Percentiles rank a stretch among this genome's conserved stretches.
Conservation (phyloP, 257 asterid species). For the Agastache rugosa region DNA sequence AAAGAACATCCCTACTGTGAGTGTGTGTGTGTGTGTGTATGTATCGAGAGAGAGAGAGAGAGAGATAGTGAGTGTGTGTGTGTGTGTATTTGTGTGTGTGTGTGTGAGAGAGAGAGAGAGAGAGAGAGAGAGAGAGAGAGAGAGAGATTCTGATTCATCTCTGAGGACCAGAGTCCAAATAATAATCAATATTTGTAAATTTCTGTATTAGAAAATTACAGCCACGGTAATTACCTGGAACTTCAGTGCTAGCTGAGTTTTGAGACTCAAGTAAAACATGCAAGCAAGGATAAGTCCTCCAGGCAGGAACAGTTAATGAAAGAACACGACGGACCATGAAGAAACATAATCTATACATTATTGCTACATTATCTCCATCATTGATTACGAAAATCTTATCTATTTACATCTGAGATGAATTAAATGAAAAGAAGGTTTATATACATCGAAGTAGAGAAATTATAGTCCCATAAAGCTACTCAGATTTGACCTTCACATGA, state of each 20-base stretch:
- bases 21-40: no score
- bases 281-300: not conserved
- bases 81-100: no score
- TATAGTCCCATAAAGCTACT: slow-evolving; percentile 35
- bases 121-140: no score
- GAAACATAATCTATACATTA: slow-evolving; percentile 27
- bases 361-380: slow-evolving; percentile 27
- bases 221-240: no score
- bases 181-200: no score
- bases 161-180: not conserved
- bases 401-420: slow-evolving; percentile 28
- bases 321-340: slow-evolving; percentile 8
- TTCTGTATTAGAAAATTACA: not conserved
- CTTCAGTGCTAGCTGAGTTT: no score
- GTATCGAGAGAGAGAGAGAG: no score
- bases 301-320: not conserved
- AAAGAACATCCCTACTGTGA: not conserved
- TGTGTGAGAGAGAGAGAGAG: no score
- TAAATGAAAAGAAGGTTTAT: slow-evolving; percentile 24
- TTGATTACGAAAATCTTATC: not conserved
- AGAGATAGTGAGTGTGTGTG: no score
- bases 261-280: slow-evolving; percentile 8
- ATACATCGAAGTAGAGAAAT: slow-evolving; percentile 31
- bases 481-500: slow-evolving; percentile 35
- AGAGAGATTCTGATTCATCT: no score